A percentile compares a stretch with the other conserved stretches of the same genome.
Conservation (phyloP, 78 protist species). For the Dictyostelium firmibasis region DNA sequence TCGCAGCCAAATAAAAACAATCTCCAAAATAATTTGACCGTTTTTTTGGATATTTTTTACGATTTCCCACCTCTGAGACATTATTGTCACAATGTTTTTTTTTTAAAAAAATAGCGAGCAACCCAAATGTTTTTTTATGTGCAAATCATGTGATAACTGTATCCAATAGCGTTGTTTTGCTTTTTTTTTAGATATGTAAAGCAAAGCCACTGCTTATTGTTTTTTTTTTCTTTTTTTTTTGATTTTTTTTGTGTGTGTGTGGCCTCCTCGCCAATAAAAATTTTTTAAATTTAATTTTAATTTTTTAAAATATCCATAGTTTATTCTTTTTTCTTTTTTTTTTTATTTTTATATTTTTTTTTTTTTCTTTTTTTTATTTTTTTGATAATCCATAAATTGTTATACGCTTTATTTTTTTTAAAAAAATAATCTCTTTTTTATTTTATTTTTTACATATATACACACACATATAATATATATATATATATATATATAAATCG, state of each 20-base stretch:
- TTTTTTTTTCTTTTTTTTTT: too few relatives aligned
- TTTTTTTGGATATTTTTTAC: not conserved
- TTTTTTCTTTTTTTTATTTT: too few relatives aligned
- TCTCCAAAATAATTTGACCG: not conserved
- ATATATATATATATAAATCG: too few relatives aligned
- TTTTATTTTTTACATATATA: too few relatives aligned
- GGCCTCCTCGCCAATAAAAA: not conserved
- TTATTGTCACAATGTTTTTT: not conserved
- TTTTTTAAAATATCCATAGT: not conserved
- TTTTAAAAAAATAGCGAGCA: not conserved
- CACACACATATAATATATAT: too few relatives aligned
- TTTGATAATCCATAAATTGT: not conserved
- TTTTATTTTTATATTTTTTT: too few relatives aligned
- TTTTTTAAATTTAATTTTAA: too few relatives aligned
- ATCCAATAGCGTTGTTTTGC: not conserved
- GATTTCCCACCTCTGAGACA: not conserved
- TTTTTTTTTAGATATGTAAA: not conserved
- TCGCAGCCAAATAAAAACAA: not conserved
- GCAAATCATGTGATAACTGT: not conserved
- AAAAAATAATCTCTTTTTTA: too few relatives aligned
- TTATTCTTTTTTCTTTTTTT: not conserved
- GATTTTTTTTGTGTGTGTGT: not conserved
- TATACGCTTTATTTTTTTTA: not conserved
- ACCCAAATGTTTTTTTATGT: not conserved
- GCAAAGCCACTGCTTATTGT: not conserved